Evolutionary conservation across 2,329 filamentous ascomycete species (phyloP).

Genomic region (Alternaria panax): DNA sequence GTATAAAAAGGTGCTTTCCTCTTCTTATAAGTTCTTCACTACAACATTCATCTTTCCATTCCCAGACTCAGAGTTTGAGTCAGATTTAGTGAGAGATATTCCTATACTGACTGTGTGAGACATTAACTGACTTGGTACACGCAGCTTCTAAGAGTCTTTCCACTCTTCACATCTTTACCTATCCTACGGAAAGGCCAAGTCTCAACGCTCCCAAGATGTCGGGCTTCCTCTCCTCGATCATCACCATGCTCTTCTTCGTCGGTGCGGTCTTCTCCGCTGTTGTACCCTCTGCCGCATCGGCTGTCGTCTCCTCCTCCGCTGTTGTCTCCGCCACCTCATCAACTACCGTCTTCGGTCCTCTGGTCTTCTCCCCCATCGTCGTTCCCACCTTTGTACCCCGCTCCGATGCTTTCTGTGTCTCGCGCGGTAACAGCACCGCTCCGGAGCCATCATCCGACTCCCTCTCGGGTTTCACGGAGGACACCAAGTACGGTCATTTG

Average conservation of each 20-base stretch:
- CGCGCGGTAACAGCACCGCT: neutral
- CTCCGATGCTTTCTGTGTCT: neutral
- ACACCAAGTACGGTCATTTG: slow-evolving; percentile 1
- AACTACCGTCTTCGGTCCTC: too few relatives aligned
- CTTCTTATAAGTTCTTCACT: neutral
- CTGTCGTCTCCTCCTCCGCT: neutral
- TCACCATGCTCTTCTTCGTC: neutral
- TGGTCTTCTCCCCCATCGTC: neutral
- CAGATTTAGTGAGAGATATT: neutral
- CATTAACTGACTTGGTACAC: too few relatives aligned
- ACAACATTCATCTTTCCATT: neutral
- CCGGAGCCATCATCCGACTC: slow-evolving; percentile 2
- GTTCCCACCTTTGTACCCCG: neutral
- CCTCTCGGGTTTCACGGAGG: neutral
- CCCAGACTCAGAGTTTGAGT: neutral
- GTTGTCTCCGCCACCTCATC: too few relatives aligned
- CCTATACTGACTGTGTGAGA: too few relatives aligned
- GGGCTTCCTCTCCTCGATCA: neutral
- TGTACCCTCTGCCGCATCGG: neutral
- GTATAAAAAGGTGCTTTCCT: neutral
- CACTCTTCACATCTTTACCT: neutral
- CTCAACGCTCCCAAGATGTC: neutral
- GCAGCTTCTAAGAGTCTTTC: neutral
- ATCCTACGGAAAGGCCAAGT: neutral
- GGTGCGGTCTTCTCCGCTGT: neutral